Conservation (phyloP, 805 yeast species). For the Jamesozyma lodderae region DNA sequence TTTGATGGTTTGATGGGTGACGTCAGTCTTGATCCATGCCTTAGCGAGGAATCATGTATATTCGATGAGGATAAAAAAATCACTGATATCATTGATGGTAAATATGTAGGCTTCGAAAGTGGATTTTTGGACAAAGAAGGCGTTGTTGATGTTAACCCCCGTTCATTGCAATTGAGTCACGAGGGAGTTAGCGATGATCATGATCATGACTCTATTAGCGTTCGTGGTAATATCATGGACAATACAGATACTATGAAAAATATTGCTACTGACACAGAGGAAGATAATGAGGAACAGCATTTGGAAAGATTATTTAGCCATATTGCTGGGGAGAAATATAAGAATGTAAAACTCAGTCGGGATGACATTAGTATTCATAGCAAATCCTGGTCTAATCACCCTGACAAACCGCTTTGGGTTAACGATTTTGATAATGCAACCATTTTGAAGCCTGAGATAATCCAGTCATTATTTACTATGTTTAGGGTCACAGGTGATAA, state of each 20-base stretch:
- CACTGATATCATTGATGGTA: constrained; percentile 15
- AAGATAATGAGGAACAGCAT: constrained; percentile 1
- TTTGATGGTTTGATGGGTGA: constrained; percentile 24
- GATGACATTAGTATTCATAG: constrained; percentile 8
- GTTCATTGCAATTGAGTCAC: no score
- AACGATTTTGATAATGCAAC: constrained; percentile 30
- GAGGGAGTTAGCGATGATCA: neutral
- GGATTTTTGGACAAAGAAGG: constrained; percentile 1
- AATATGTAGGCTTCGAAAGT: constrained; percentile 10
- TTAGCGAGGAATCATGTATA: constrained; percentile 5
- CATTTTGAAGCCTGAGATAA: constrained; percentile 50
- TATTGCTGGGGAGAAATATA: constrained; percentile 5
- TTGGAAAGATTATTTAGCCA: constrained; percentile 3
- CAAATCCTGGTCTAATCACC: constrained; percentile 20
- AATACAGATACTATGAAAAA: no score
- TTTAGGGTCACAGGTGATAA: constrained; percentile 53
- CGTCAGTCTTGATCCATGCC: constrained; percentile 4
- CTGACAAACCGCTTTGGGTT: constrained; percentile 28
- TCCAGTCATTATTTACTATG: constrained; percentile 51
- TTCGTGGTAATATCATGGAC: no score
- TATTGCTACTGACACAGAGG: constrained; percentile 1
- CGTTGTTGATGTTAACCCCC: neutral
- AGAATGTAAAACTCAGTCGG: constrained; percentile 1
- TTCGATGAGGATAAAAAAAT: constrained; percentile 16
- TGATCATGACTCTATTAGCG: neutral